phyloP scores from a whole-genome alignment of 2,329 filamentous ascomycete genomes.

The Penicillium rolfsii region DNA sequence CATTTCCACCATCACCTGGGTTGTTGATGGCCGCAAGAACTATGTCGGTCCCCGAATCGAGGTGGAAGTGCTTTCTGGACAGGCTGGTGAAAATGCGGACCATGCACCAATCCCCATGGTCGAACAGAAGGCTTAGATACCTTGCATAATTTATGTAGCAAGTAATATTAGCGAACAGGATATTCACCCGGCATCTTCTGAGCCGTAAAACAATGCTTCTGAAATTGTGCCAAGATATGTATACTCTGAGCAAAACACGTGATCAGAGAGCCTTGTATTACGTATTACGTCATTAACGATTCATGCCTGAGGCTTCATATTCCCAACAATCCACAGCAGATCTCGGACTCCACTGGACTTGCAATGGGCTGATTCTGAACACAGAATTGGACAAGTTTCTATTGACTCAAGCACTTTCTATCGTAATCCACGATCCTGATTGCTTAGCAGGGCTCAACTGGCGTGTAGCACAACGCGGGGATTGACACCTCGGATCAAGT shows the following conservation, averaged over 20 bases:
- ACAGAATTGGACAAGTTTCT: not conserved
- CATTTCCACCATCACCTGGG: conserved; percentile 62
- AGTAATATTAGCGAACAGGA: conserved; percentile 2
- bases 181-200: not conserved
- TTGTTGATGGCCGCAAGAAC: conserved; percentile 64
- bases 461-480: not conserved
- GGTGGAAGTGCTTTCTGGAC: conserved; percentile 38
- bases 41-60: conserved; percentile 58
- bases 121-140: conserved; percentile 19
- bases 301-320: conserved; percentile 17
- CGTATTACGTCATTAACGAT: conserved; percentile 16
- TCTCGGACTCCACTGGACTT: conserved; percentile 16
- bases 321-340: conserved; percentile 29
- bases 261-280: not conserved
- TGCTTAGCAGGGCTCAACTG: not conserved
- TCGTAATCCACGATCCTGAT: not conserved
- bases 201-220: not conserved
- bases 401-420: not conserved
- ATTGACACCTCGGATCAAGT: conserved; percentile 1
- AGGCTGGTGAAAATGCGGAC: conserved; percentile 23
- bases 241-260: conserved; percentile 15
- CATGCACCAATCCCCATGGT: conserved; percentile 23
- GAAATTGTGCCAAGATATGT: conserved; percentile 1
- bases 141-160: not conserved
- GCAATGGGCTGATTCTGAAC: conserved; percentile 15